Base-by-base conservation (phyloP, 1,284 basidiomycete species). In the Ceratobasidium sp. region DNA sequence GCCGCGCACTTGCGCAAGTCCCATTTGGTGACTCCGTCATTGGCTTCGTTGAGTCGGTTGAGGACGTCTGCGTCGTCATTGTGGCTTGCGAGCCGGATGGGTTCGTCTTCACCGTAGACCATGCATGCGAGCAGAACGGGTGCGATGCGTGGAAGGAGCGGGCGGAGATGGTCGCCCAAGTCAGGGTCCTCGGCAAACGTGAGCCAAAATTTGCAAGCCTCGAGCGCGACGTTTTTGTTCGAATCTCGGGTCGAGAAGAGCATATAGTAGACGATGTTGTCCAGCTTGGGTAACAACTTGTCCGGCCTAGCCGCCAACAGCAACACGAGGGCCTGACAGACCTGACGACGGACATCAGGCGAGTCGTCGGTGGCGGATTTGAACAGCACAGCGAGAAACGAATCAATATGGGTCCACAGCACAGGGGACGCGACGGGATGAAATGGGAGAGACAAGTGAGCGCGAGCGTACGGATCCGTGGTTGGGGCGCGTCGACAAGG, bases 181-280 rank as follows among this genome's bases (percentile, higher is more conserved):
- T 94, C 92, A 17, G 91, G 90, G 82, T 99, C 96, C 84, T 99
- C 98, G 20, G 98, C 96, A 82, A 99, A 99, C 0, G 97, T 98
- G 79, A 99, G 89, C 98, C 98, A 99, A 85, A 99, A 99, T 87
- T 99, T 98, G 88, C 96, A 98, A 15, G 98, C 98, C 85, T 98
- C 97, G 54, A 98, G 87, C 3, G 96, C 96, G 71, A 98, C 96
- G 76, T 91, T 91, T 85, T 98, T 96, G 84, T 99, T 94, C 85
- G 94, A 92, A 87, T 99, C 97, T 84, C 97, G 95, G 11, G 96
- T 99, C 47, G 96, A 98, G 86, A 97, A 99, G 51, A 99, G 89
- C 94, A 99, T 99, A 85, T 98, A 99, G 83, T 98, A 96, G 53
- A 98, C 97, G 58, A 99, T 96, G 81, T 96, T 97, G 67, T 87